Evolutionary conservation across 2,329 filamentous ascomycete genomes (phyloP).

Genomic region (Xylaria polymorpha): DNA sequence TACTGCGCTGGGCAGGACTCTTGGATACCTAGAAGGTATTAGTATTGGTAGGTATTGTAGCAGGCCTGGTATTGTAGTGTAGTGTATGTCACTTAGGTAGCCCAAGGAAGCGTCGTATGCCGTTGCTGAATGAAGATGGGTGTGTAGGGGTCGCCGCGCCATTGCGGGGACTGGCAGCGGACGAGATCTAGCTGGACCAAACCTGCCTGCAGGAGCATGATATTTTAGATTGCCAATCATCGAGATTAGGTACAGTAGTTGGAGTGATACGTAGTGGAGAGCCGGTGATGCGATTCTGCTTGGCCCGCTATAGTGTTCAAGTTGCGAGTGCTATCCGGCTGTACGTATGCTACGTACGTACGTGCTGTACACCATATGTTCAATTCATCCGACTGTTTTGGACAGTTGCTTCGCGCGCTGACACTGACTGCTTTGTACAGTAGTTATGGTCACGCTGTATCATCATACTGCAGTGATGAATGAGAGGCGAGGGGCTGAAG

Average conservation of each 20-base stretch:
- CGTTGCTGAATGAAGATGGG: conserved; percentile 15
- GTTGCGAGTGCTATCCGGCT: background rate
- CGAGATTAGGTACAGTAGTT: background rate
- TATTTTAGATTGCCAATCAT: conserved; percentile 26
- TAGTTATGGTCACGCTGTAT: background rate
- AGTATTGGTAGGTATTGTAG: no score
- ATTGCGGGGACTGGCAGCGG: background rate
- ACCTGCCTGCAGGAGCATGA: conserved; percentile 25
- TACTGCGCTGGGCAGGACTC: no score
- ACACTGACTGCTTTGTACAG: background rate
- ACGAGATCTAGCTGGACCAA: conserved; percentile 18
- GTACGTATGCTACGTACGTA: background rate
- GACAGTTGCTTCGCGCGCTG: background rate
- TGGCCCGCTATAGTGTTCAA: background rate
- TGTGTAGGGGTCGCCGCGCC: conserved; percentile 10
- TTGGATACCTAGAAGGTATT: no score
- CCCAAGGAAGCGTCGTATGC: conserved; percentile 4
- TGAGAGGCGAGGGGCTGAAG: background rate
- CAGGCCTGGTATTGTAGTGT: no score
- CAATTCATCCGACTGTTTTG: background rate
- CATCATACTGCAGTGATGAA: background rate
- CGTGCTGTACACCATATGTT: background rate
- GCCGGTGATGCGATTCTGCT: background rate
- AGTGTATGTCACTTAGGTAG: no score
- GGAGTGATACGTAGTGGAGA: background rate